Base-by-base conservation (phyloP, 169 alveolate species). In the Eimeria falciformis region DNA sequence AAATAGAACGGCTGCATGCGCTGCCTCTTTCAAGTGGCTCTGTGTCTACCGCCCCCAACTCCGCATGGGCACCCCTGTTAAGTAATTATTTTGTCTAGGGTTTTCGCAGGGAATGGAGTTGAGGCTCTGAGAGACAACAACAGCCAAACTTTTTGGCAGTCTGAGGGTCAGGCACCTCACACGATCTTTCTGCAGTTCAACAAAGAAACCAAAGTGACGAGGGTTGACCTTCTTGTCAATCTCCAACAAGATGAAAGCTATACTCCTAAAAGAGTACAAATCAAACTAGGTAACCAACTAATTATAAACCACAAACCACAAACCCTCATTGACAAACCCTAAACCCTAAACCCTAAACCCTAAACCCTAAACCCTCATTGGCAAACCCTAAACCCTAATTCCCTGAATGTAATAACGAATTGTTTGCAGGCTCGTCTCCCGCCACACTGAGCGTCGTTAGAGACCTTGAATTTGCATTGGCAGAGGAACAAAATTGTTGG, bases 71-170 rank as follows among this genome's bases (percentile, higher is more conserved):
- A 7, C 29, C 33, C 84, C 21, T 40, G 17, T 14, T 17, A 17
- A 27, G 9, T 9, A 9, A 33, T 27, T 11, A 68, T 17, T 33
- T 68, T 68, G 69, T 55, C 68, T 50, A n/a, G 6, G 55, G 87
- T 23, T 5, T n/a, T n/a, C 18, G 73, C 73, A 81, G 90, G 90
- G 29, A 81, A 50, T 56, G 97, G 97, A 50, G 93, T 95, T 43
- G 95, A 90, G 69, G 96, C 96, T 75, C 93, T 96, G 87, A 94
- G 97, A 89, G 98, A 96, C 91, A 95, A 96, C 91, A 94, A 95
- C 93, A 93, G 95, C 58, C 93, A 95, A 43, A 96, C 97, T 25
- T 96, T 96, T 82, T 96, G 98, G 98, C 98, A 96, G 91, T 94
- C 97, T 58, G 96, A 95, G 82, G 97, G 97, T 50, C 91, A 94